Percentiles rank a stretch among this genome's conserved stretches.
phyloP scores from a whole-genome alignment of 1,284 basidiomycete genomes.

The Ustilago shanxiensis region DNA sequence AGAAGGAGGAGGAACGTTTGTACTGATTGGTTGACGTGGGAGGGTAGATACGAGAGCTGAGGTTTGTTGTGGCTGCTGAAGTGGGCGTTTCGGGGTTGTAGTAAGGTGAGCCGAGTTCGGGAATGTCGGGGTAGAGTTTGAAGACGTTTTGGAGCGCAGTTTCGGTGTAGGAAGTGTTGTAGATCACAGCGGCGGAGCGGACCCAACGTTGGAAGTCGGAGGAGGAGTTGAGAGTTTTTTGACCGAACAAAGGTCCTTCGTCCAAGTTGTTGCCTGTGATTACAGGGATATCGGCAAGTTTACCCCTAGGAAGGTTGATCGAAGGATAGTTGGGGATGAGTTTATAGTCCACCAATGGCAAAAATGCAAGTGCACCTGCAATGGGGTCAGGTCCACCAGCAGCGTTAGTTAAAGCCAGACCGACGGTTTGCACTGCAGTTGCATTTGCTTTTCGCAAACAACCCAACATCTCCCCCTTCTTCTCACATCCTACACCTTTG shows the following conservation, averaged over 20 bases:
- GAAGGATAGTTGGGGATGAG: conserved; percentile 47
- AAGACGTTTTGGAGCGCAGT: conserved; percentile 26
- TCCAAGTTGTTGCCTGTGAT: conserved; percentile 51
- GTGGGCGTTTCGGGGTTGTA: conserved; percentile 35
- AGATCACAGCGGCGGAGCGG: conserved; percentile 23
- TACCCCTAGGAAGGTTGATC: conserved; percentile 30
- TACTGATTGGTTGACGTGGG: conserved; percentile 35
- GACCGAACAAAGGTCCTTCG: conserved; percentile 43
- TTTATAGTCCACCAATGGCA: conserved; percentile 47
- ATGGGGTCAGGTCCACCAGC: conserved; percentile 32
- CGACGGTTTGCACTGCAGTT: conserved; percentile 19
- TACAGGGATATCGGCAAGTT: conserved; percentile 48
- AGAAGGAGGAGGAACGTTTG: conserved; percentile 33
- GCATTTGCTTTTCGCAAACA: conserved; percentile 44
- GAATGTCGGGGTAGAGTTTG: conserved; percentile 36
- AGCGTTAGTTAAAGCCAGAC: neutral
- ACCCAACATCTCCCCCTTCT: conserved; percentile 13
- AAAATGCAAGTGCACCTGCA: conserved; percentile 28
- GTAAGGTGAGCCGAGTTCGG: conserved; percentile 36
- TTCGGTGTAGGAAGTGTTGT: conserved; percentile 46
- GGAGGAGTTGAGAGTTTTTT: conserved; percentile 26
- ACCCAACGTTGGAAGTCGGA: conserved; percentile 31
- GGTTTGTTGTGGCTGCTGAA: conserved; percentile 21
- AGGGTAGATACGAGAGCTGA: conserved; percentile 19
- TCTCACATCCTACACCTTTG: conserved; percentile 28